Percentiles rank a stretch among this genome's conserved stretches.
Evolutionary conservation across 2,329 filamentous ascomycete genomes (phyloP).

Genomic region (Clonostachys byssicola): DNA sequence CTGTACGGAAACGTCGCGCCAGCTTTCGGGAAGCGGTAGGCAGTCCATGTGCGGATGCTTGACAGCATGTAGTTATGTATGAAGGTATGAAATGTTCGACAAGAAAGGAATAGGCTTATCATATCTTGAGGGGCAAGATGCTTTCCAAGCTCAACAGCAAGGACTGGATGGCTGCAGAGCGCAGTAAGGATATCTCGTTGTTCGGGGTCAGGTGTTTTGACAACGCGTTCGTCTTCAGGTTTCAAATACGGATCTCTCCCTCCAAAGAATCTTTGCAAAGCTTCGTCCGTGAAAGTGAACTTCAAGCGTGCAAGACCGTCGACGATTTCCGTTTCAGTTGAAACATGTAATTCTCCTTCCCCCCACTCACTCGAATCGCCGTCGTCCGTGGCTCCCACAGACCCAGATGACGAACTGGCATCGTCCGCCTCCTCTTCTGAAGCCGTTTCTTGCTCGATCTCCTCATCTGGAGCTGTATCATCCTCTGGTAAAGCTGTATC

Average conservation of each 20-base stretch:
- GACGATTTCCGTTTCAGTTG: too few species aligned
- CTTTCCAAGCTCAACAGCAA: slow-evolving; percentile 50
- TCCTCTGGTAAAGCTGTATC: too few species aligned
- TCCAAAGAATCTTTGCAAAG: slow-evolving; percentile 18
- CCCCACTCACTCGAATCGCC: too few species aligned
- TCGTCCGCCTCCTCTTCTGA: too few species aligned
- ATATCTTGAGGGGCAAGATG: slow-evolving; percentile 52
- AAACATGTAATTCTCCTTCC: too few species aligned
- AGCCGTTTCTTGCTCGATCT: too few species aligned
- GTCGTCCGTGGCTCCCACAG: too few species aligned
- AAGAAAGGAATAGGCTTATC: slow-evolving; percentile 61
- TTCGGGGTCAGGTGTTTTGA: slow-evolving; percentile 15
- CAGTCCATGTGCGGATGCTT: slow-evolving; percentile 52
- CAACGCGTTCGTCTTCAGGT: slow-evolving; percentile 1
- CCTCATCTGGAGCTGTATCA: too few species aligned
- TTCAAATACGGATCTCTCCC: slow-evolving; percentile 19
- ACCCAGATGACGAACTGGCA: too few species aligned
- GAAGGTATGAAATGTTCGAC: slow-evolving; percentile 55
- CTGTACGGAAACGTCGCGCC: slow-evolving; percentile 55
- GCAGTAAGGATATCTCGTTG: slow-evolving; percentile 33
- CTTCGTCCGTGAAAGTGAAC: not conserved
- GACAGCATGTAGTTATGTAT: slow-evolving; percentile 56
- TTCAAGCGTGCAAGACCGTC: too few species aligned
- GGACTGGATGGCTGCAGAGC: slow-evolving; percentile 39
- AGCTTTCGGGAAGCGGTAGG: slow-evolving; percentile 48